Conservation (phyloP, 1,139 yeast species). For the Casaregolazyma lundiana region DNA sequence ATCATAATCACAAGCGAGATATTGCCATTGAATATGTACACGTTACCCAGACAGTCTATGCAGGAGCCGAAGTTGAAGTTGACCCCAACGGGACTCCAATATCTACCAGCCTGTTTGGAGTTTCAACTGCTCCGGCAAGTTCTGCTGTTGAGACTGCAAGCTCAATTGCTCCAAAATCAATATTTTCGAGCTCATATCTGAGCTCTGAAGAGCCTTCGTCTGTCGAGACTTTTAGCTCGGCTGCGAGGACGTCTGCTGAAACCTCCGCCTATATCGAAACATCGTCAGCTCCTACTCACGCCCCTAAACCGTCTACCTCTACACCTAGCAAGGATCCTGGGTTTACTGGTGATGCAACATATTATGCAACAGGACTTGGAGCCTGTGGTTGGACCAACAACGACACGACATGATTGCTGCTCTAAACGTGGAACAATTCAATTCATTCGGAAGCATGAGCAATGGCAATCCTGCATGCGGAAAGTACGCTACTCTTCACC, state of each 20-base stretch:
- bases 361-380: slow-evolving; percentile 54
- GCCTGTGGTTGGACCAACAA: slow-evolving; percentile 53
- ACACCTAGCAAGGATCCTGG: no score
- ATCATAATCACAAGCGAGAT: slow-evolving; percentile 24
- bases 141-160: slow-evolving; percentile 6
- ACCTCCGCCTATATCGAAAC: slow-evolving; percentile 22
- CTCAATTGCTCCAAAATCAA: slow-evolving; percentile 11
- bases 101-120: slow-evolving; percentile 28
- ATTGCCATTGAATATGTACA: slow-evolving; percentile 32
- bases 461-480: slow-evolving; percentile 48
- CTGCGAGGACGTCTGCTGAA: slow-evolving; percentile 24
- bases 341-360: slow-evolving; percentile 55
- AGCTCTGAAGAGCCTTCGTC: no score
- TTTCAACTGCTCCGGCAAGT: slow-evolving; percentile 16
- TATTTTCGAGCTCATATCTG: no score
- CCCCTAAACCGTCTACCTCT: no score
- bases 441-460: slow-evolving; percentile 30
- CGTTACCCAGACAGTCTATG: slow-evolving; percentile 32
- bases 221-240: no score
- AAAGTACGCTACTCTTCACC: slow-evolving; percentile 40
- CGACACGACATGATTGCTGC: slow-evolving; percentile 45
- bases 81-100: slow-evolving; percentile 33
- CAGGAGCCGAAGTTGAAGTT: slow-evolving; percentile 33
- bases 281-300: slow-evolving; percentile 32
- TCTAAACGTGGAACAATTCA: slow-evolving; percentile 34